Conservation (phyloP, 805 yeast genomes). For the Lipomyces yamanashiensis region DNA sequence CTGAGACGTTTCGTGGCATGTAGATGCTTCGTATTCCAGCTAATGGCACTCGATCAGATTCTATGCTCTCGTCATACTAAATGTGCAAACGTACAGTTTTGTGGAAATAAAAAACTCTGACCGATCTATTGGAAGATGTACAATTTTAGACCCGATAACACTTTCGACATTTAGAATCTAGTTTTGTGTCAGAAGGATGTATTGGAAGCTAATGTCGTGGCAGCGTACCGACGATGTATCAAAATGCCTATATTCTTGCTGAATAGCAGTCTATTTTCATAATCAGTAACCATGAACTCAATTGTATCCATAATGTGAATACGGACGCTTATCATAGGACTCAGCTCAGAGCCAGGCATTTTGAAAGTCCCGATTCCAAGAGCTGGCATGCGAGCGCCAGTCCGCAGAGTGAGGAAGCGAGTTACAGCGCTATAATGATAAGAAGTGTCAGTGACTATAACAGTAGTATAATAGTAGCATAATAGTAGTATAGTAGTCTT, state of each 20-base stretch:
- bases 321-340: slow-evolving; percentile 53
- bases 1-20: slow-evolving; percentile 31
- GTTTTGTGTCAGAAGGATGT: background rate
- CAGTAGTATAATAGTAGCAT: background rate
- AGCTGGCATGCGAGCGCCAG: slow-evolving; percentile 65
- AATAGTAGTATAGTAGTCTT: no score
- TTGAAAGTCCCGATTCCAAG: slow-evolving; percentile 81
- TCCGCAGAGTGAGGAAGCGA: slow-evolving; percentile 50
- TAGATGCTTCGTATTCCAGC: slow-evolving; percentile 1
- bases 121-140: slow-evolving; percentile 54
- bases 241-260: slow-evolving; percentile 72
- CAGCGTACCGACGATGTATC: slow-evolving; percentile 61
- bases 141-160: slow-evolving; percentile 55
- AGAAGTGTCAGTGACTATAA: background rate
- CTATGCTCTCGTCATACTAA: background rate
- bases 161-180: slow-evolving; percentile 64
- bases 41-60: background rate
- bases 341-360: slow-evolving; percentile 56
- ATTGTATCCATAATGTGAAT: slow-evolving; percentile 43
- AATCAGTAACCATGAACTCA: background rate
- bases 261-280: slow-evolving; percentile 47
- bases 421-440: slow-evolving; percentile 35
- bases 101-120: slow-evolving; percentile 52
- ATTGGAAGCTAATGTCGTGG: background rate
- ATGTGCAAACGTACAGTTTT: slow-evolving; percentile 44